phyloP scores from a whole-genome alignment of 1,139 yeast species.

The Geotrichum restrictum region DNA sequence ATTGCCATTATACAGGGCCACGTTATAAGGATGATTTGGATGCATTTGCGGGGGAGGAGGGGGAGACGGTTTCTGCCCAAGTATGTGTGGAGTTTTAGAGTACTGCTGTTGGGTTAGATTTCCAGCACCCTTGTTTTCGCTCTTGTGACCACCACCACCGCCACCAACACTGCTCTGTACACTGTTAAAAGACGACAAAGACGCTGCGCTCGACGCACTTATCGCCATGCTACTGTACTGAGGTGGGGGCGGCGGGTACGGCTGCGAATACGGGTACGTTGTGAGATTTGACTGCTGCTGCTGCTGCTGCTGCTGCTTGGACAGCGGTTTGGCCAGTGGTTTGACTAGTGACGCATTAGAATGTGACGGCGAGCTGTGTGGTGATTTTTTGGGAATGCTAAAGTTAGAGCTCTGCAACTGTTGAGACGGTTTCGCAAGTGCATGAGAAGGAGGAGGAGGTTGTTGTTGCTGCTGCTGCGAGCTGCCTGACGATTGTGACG shows the following conservation, averaged over 20 bases:
- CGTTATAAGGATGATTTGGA: conserved; percentile 9
- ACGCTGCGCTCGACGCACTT: conserved; percentile 5
- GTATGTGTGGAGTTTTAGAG: background rate
- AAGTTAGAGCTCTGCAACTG: conserved; percentile 5
- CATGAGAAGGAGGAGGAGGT: conserved; percentile 12
- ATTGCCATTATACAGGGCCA: conserved; percentile 1
- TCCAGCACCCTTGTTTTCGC: background rate
- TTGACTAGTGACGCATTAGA: conserved; percentile 24
- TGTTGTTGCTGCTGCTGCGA: conserved; percentile 10
- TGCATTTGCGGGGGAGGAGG: conserved; percentile 16
- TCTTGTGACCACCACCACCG: too few species aligned
- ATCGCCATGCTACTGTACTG: conserved; percentile 8
- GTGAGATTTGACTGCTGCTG: background rate
- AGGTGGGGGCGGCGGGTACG: conserved; percentile 6
- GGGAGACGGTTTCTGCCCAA: conserved; percentile 6
- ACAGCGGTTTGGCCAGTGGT: background rate
- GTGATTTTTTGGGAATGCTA: conserved; percentile 6
- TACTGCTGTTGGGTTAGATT: background rate
- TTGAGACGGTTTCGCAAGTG: background rate
- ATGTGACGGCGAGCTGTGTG: conserved; percentile 8
- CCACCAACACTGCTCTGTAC: too few species aligned
- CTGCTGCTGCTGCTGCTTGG: background rate
- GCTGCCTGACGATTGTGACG: background rate
- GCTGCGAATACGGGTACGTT: conserved; percentile 2
- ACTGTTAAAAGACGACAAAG: background rate